Evolutionary conservation across 768 basidiomycete genomes (phyloP).

Genomic region (Termitomyces sp.): DNA sequence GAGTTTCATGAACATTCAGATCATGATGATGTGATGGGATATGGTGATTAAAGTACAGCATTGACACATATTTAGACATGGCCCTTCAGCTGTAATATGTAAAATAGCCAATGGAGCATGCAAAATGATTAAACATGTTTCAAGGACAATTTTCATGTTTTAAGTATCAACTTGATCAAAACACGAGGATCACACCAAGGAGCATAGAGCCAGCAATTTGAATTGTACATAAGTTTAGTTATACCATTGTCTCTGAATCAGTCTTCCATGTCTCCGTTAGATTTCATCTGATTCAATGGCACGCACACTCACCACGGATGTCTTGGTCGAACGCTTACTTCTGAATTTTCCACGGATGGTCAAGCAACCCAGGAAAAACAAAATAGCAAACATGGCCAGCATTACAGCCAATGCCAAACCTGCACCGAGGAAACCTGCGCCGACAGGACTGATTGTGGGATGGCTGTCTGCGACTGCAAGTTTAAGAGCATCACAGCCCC

Average conservation of each 20-base stretch:
- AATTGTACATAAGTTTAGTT: not conserved
- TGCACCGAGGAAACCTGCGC: conserved; percentile 66
- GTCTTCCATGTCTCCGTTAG: not conserved
- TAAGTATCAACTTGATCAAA: not conserved
- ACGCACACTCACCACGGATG: not conserved
- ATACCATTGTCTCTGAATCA: not conserved
- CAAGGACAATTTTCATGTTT: not conserved
- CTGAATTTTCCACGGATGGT: conserved; percentile 17
- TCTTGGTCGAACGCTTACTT: not conserved
- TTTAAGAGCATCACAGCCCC: conserved; percentile 49
- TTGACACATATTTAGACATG: not conserved
- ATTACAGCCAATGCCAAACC: conserved; percentile 42
- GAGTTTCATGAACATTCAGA: conserved; percentile 54
- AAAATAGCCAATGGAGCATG: conserved; percentile 1
- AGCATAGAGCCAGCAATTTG: not conserved
- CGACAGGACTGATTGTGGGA: conserved; percentile 42
- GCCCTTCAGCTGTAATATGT: not conserved
- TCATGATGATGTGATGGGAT: conserved; percentile 32
- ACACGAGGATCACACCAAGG: not conserved
- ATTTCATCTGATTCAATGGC: not conserved
- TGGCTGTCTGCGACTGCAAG: conserved; percentile 26
- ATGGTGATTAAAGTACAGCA: conserved; percentile 18
- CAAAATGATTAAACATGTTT: not conserved
- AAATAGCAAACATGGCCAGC: conserved; percentile 28
- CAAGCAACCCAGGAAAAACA: conserved; percentile 37